Base-by-base conservation (phyloP, 441 rosid species). In the Iberis amara region DNA sequence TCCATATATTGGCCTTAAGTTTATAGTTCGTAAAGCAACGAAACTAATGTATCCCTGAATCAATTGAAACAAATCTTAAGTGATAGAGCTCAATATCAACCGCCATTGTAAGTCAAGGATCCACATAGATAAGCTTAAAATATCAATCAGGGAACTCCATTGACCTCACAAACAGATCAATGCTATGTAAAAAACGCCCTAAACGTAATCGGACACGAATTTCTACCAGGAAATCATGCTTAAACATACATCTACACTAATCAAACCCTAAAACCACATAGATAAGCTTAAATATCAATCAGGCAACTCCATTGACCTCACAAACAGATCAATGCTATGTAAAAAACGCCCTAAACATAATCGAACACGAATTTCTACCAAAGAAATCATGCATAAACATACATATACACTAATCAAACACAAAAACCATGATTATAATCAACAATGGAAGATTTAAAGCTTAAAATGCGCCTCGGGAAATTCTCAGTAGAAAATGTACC, bases 1-100 rank as follows among this genome's bases (percentile, higher is more conserved):
- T 87, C 96, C 96, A 87, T 87, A 62, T 79, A 4, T 47, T 42
- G 3, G 13, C 40, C 59, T 52, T 35, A 26, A 35, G 14, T 8
- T 18, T 18, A 18, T 18, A 18, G 21, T 18, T 18, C 21, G 3
- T 11, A 23, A 32, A 40, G 28, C 41, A 61, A 13, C 46, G 32
- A 43, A 53, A 44, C 39, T 28, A n/a, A 7, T 8, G 4, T 38
- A 43, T 40, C 49, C 52, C 66, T 62, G 36, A 48, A 62, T 4
- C 60, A 53, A 53, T 1, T 15, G n/a, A 58, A 45, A 8, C 11
- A 53, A 52, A 38, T 26, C 23, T 10, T 21, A 27, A 52, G 36
- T 24, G 5, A 37, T 38, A 21, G 10, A 38, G 38, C 42, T 24
- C n/a, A n/a, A 47, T 8, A 45, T 38, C 26, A 50, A 42, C 2